These are phyloP conservation scores for Boletus tomentosulus DNA, from an alignment of 768 basidiomycete genomes.

Conservation along the genomic window DNA sequence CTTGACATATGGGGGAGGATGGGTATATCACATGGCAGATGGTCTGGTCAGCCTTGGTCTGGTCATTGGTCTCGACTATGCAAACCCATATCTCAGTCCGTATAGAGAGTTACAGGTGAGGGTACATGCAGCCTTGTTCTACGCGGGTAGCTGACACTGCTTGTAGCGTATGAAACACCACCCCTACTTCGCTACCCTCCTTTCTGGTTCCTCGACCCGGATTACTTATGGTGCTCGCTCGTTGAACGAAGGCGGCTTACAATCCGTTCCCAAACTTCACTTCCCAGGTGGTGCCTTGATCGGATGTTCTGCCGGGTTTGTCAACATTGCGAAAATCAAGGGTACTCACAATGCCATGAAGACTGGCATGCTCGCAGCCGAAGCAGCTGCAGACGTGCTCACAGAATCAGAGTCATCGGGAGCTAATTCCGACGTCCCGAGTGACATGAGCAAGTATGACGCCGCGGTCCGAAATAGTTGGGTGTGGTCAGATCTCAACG, in stretches of 20 bases:
- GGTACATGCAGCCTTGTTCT: not conserved
- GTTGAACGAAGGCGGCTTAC: conserved; percentile 90
- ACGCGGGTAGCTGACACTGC: conserved; percentile 2
- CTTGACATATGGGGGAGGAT: conserved; percentile 81
- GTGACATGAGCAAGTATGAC: conserved; percentile 75
- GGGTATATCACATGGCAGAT: conserved; percentile 93
- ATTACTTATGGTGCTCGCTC: conserved; percentile 89
- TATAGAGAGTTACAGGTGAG: conserved; percentile 90
- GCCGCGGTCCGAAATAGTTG: conserved; percentile 67
- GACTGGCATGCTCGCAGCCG: conserved; percentile 95
- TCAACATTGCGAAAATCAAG: conserved; percentile 97
- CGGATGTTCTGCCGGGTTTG: conserved; percentile 93
- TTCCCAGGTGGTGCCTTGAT: conserved; percentile 95
- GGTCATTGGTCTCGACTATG: conserved; percentile 91
- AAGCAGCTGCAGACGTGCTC: conserved; percentile 72
- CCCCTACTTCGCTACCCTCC: conserved; percentile 80
- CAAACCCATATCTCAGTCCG: conserved; percentile 88
- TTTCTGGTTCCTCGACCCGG: conserved; percentile 67
- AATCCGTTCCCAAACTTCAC: conserved; percentile 79
- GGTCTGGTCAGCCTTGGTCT: conserved; percentile 87
- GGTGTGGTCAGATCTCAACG: conserved; percentile 81
- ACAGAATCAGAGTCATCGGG: conserved; percentile 17
- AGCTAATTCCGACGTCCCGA: conserved; percentile 16
- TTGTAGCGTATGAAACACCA: conserved; percentile 90
- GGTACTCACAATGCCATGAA: conserved; percentile 99